Evolutionary conservation across 2,329 filamentous ascomycete species (phyloP).

Genomic region (Epichloe sp.): DNA sequence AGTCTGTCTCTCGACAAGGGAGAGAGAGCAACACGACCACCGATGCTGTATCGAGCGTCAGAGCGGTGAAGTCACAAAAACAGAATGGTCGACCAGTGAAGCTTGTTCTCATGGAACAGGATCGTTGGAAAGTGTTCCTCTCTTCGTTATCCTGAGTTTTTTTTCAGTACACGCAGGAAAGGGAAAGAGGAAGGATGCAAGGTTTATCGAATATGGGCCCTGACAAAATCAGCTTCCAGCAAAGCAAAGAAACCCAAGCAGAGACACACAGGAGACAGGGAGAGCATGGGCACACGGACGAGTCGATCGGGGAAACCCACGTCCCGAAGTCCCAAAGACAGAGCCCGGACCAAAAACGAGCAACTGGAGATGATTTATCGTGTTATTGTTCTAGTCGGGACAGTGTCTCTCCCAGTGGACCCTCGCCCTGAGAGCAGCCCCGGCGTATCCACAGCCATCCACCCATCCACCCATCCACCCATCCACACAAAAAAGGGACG

Average conservation of each 20-base stretch:
- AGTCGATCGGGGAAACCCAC: neutral
- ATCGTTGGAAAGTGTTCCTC: too few relatives aligned
- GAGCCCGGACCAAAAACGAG: neutral
- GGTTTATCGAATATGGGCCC: too few relatives aligned
- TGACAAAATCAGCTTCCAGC: too few relatives aligned
- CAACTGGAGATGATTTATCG: slow-evolving; percentile 1
- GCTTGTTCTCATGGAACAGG: neutral
- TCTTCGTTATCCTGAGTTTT: too few relatives aligned
- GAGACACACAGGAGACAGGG: neutral
- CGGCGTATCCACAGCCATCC: neutral
- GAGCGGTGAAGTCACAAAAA: neutral
- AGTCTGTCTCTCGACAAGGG: slow-evolving; percentile 1
- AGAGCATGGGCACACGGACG: neutral
- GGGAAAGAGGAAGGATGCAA: neutral
- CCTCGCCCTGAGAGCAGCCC: neutral
- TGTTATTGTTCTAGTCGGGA: neutral
- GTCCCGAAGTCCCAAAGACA: neutral
- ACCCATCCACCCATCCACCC: neutral
- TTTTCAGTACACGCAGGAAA: neutral
- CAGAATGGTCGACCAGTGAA: neutral
- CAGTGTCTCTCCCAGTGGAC: neutral
- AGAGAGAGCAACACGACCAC: neutral
- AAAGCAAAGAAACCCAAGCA: neutral
- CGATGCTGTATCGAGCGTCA: neutral
- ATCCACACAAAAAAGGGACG: neutral